These are phyloP conservation scores for Pseudevernia furfuracea DNA, from an alignment of 495 filamentous ascomycete genomes.

Conservation along the genomic window DNA sequence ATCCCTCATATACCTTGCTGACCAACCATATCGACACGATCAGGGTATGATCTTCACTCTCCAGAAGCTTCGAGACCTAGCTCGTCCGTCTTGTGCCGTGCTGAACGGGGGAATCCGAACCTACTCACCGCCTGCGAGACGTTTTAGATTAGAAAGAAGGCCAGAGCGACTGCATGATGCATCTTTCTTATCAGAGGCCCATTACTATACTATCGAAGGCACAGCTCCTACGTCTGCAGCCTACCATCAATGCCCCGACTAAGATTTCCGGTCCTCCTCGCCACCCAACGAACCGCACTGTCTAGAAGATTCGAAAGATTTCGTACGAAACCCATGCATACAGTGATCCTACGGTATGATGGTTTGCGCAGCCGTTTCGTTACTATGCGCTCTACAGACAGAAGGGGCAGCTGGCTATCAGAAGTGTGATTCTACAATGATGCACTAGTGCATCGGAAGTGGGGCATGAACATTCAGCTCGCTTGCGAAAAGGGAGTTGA, in stretches of 20 bases:
- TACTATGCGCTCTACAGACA: not conserved
- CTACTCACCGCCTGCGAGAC: not conserved
- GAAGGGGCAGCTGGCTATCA: not conserved
- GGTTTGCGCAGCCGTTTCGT: not conserved
- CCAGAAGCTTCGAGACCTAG: slow-evolving; percentile 4
- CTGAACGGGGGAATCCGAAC: not conserved
- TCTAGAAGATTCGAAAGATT: not conserved
- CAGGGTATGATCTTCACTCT: not conserved
- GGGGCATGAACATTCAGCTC: not conserved
- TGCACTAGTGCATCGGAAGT: not conserved
- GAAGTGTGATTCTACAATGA: not conserved
- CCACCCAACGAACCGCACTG: not conserved
- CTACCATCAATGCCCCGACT: not conserved
- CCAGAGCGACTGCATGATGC: not conserved
- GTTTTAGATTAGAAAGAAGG: not conserved
- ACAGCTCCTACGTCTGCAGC: slow-evolving; percentile 1
- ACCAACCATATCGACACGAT: not conserved
- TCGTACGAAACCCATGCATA: not conserved
- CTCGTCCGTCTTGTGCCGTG: not conserved
- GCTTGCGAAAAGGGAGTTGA: not conserved
- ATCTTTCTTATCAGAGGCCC: not conserved
- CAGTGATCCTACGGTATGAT: not conserved
- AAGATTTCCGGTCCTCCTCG: not conserved
- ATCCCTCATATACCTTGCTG: not conserved
- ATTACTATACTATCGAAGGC: not conserved